These are phyloP conservation scores for Pleochaeta shiraiana DNA, from an alignment of 2,329 filamentous ascomycete species.

Conservation along the genomic window DNA sequence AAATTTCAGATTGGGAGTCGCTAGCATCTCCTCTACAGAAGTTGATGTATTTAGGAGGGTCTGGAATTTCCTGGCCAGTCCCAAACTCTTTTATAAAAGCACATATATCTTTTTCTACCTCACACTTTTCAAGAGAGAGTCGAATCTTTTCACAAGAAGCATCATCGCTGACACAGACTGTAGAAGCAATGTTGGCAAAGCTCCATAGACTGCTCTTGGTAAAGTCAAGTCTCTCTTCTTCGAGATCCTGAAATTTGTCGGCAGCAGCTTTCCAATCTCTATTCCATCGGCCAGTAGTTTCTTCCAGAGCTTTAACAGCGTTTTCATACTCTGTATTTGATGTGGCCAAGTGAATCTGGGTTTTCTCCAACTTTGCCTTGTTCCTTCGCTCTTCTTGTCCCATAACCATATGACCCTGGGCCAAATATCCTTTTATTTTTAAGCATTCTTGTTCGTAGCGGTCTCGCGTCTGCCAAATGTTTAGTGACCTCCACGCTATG, in stretches of 20 bases:
- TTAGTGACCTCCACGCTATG: constrained; percentile 5
- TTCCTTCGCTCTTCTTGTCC: constrained; percentile 97
- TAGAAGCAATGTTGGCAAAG: constrained; percentile 93
- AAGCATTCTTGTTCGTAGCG: constrained; percentile 94
- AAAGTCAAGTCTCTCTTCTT: constrained; percentile 92
- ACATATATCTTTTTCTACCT: constrained; percentile 88
- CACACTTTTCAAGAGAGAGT: constrained; percentile 78
- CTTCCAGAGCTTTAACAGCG: constrained; percentile 80
- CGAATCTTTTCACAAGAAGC: constrained; percentile 92
- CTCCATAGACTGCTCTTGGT: constrained; percentile 96
- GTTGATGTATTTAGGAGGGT: constrained; percentile 96
- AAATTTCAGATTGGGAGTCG: constrained; percentile 62
- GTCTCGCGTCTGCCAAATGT: constrained; percentile 46
- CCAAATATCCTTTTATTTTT: constrained; percentile 95
- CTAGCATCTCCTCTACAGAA: constrained; percentile 76
- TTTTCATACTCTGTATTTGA: constrained; percentile 88
- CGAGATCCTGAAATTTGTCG: constrained; percentile 97
- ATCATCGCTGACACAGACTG: constrained; percentile 94
- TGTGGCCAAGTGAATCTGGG: constrained; percentile 78
- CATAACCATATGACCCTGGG: constrained; percentile 99
- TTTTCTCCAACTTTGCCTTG: constrained; percentile 97
- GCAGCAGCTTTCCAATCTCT: constrained; percentile 95
- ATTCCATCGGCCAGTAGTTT: constrained; percentile 92
- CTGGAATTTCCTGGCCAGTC: constrained; percentile 93
- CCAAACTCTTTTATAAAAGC: constrained; percentile 73